Evolutionary conservation across 2,329 filamentous ascomycete species (phyloP).

Genomic region (Penicillium sp.): DNA sequence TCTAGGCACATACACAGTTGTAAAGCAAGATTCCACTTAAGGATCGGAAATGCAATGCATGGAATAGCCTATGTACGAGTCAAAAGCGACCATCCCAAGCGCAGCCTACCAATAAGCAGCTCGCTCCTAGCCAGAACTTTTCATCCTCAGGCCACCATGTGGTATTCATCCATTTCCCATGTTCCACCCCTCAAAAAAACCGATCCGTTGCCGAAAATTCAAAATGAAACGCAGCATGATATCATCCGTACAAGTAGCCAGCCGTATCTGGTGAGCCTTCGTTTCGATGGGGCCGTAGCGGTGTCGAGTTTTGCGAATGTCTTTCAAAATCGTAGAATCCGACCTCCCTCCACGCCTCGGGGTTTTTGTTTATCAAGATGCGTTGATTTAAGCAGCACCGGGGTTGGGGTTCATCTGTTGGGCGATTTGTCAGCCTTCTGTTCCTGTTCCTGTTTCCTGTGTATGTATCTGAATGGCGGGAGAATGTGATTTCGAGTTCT

Average conservation of each 20-base stretch:
- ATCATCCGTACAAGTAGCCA: slow-evolving; percentile 33
- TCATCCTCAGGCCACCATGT: slow-evolving; percentile 24
- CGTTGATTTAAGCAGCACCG: slow-evolving; percentile 60
- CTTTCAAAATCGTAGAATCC: slow-evolving; percentile 24
- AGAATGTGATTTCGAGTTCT: background rate
- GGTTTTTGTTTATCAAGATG: slow-evolving; percentile 23
- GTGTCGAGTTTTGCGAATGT: slow-evolving; percentile 22
- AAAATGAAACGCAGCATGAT: slow-evolving; percentile 29
- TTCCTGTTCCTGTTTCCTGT: slow-evolving; percentile 2
- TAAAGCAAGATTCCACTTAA: slow-evolving; percentile 14
- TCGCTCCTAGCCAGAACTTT: slow-evolving; percentile 19
- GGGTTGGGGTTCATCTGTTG: slow-evolving; percentile 84
- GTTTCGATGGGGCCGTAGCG: slow-evolving; percentile 25
- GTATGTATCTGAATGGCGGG: background rate
- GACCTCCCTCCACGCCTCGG: slow-evolving; percentile 24
- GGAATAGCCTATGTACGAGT: slow-evolving; percentile 29
- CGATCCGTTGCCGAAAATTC: slow-evolving; percentile 28
- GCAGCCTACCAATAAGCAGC: slow-evolving; percentile 15
- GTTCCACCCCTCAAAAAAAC: slow-evolving; percentile 20
- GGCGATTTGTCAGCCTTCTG: slow-evolving; percentile 17
- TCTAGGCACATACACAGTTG: background rate
- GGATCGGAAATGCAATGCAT: slow-evolving; percentile 29
- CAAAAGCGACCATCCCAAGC: slow-evolving; percentile 20
- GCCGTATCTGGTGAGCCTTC: slow-evolving; percentile 26
- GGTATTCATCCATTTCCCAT: slow-evolving; percentile 24